Conservation (phyloP, 768 basidiomycete species). For the Termitomyces sp. region DNA sequence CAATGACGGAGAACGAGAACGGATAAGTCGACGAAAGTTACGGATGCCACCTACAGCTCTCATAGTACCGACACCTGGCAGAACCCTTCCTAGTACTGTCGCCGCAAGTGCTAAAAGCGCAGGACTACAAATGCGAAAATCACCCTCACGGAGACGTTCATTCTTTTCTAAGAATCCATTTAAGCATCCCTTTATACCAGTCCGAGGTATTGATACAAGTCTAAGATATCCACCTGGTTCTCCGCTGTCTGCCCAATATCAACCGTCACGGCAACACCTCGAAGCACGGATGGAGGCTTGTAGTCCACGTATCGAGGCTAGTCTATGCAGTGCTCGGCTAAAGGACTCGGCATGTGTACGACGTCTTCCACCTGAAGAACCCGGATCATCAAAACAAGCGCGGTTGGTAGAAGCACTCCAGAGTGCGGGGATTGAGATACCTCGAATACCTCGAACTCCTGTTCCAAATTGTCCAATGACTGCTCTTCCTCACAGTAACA, state of each 20-base stretch:
- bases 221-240: slow-evolving; percentile 19
- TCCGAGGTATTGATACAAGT: slow-evolving; percentile 23
- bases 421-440: slow-evolving; percentile 8
- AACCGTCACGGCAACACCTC: slow-evolving; percentile 17
- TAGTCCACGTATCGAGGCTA: slow-evolving; percentile 11
- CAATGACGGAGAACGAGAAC: slow-evolving; percentile 6
- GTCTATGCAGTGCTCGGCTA: slow-evolving; percentile 6
- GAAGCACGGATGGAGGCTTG: slow-evolving; percentile 15
- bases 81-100: slow-evolving; percentile 18
- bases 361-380: slow-evolving; percentile 9
- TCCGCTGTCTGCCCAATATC: slow-evolving; percentile 11
- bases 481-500: slow-evolving; percentile 9
- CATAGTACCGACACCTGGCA: slow-evolving; percentile 16
- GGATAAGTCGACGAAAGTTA: slow-evolving; percentile 6
- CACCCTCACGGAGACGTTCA: slow-evolving; percentile 24
- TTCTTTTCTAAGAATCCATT: slow-evolving; percentile 25
- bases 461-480: slow-evolving; percentile 9
- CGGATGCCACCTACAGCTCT: slow-evolving; percentile 19
- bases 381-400: slow-evolving; percentile 10
- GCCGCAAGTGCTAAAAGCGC: slow-evolving; percentile 18
- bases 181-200: slow-evolving; percentile 33
- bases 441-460: slow-evolving; percentile 11
- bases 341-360: slow-evolving; percentile 2
- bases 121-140: slow-evolving; percentile 19
- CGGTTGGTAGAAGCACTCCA: slow-evolving; percentile 15